A percentile compares a stretch with the other conserved stretches of the same genome.
These are phyloP conservation scores for Silene noctiflora DNA, from an alignment of 179 eudicot genomes.

Conservation along the genomic window DNA sequence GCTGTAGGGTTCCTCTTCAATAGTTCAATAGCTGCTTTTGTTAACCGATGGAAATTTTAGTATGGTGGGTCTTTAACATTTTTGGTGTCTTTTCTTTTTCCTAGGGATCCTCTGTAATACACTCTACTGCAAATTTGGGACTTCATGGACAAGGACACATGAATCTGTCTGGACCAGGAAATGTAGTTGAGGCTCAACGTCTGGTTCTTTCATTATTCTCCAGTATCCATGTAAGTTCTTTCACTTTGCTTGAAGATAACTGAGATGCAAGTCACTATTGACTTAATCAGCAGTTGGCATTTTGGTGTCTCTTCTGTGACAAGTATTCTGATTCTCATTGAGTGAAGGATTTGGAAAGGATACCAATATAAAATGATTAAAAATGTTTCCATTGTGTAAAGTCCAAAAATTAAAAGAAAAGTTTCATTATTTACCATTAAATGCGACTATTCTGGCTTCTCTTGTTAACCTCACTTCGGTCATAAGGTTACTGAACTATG, in stretches of 20 bases:
- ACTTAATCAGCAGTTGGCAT: neutral
- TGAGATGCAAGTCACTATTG: neutral
- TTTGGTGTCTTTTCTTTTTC: conserved; percentile 19
- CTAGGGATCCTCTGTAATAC: conserved; percentile 83
- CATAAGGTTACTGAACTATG: neutral
- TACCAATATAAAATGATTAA: neutral
- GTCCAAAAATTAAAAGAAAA: neutral
- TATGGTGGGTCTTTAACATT: neutral
- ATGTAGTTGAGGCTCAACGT: conserved; percentile 89
- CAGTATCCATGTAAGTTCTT: conserved; percentile 65
- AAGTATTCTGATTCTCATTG: neutral
- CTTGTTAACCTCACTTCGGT: neutral
- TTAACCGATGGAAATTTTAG: neutral
- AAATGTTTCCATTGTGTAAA: neutral
- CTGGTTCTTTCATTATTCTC: conserved; percentile 78
- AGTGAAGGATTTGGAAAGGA: neutral
- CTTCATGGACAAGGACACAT: conserved; percentile 89
- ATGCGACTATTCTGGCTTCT: neutral
- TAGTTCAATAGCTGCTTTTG: neutral
- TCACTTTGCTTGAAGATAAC: conserved; percentile 12
- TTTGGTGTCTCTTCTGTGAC: neutral
- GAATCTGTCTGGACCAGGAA: conserved; percentile 88
- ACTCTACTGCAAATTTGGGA: conserved; percentile 82
- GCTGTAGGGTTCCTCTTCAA: neutral
- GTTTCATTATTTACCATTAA: neutral